A percentile compares a stretch with the other conserved stretches of the same genome.
Conservation (phyloP, 2,329 filamentous ascomycete species). For the Bipolaris oryzae region DNA sequence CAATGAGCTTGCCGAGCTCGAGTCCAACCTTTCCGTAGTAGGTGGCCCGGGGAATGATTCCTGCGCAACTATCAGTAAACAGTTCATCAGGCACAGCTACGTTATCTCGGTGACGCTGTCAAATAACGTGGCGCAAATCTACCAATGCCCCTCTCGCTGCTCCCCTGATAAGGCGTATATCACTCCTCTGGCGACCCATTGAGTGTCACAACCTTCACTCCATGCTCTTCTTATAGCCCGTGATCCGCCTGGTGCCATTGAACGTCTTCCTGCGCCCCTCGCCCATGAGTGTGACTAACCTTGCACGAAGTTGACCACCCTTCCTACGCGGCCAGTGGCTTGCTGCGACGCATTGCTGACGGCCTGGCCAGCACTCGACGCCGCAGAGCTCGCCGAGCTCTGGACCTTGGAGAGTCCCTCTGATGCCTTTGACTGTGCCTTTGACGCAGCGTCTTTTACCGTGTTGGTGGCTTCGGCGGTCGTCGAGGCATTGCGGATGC, state of each 20-base stretch:
- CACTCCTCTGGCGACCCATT: conserved; percentile 25
- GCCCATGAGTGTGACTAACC: conserved; percentile 64
- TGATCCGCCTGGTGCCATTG: neutral
- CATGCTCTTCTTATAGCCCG: neutral
- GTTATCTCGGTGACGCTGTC: neutral
- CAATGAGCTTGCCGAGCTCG: conserved; percentile 87
- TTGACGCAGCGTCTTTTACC: conserved; percentile 58
- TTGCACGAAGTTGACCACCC: conserved; percentile 77
- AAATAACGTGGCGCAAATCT: neutral
- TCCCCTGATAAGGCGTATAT: conserved; percentile 18
- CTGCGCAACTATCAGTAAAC: conserved; percentile 55
- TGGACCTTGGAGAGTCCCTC: conserved; percentile 83
- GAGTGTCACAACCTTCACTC: conserved; percentile 3
- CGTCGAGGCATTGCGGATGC: conserved; percentile 57
- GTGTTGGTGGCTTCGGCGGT: conserved; percentile 55
- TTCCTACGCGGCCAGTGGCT: conserved; percentile 66
- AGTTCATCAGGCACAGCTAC: neutral
- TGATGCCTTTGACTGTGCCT: conserved; percentile 76
- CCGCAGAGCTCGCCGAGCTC: conserved; percentile 77
- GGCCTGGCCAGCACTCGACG: conserved; percentile 72
- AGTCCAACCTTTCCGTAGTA: conserved; percentile 92
- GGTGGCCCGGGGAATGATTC: conserved; percentile 80
- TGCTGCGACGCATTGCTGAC: conserved; percentile 51
- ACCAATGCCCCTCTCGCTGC: conserved; percentile 5
- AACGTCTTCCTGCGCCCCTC: conserved; percentile 13